Evolutionary conservation across 177 flowering plant species (phyloP), one percentile per base, ranked within the genome.

Genomic region (Vitis hybrid): DNA sequence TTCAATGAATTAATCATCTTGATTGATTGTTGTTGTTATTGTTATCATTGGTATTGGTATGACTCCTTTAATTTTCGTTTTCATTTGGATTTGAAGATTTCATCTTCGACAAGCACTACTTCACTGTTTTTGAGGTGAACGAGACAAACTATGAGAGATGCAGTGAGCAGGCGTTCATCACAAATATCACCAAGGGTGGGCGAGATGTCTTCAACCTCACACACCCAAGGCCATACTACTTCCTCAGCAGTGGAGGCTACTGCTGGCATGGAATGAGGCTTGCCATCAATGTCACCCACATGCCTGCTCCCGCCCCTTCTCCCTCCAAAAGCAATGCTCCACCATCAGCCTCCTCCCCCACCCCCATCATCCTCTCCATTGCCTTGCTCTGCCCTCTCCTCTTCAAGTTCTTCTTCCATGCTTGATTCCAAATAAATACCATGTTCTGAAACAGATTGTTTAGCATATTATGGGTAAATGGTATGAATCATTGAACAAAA

Each of bases 71-170:
- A 6, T 11, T 48, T 10, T 26, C 34, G 0, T 30, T 50, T 23
- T 50, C 56, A 13, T 2, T 45, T 15, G 3, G 2, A 19, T 10
- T 23, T 52, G 51, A 69, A 80, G 89, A 63, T 45, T 87, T 87
- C 34, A 67, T 52, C 4, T 84, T 78, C 26, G 81, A 79, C 77
- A 81, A 78, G 83, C 65, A 58, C 11, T 12, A 54, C 8, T 79
- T 65, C 76, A 80, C 72, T 56, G 87, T 85, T 5, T 68, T 85
- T 69, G 83, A 84, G 66, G 91, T 87, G 75, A 87, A 87, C 83
- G 17, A 75, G 64, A 82, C 87, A 1, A 78, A 62, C 51, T 85
- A 81, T 55, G 80, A 80, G 11, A 67, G n/a, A 4, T 87, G 91
- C 82, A 74, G 57, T 2, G 82, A 78, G 62, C n/a, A 32, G 10